These are phyloP conservation scores for Voacanga thouarsii DNA, from an alignment of 257 asterid species.

Conservation along the genomic window DNA sequence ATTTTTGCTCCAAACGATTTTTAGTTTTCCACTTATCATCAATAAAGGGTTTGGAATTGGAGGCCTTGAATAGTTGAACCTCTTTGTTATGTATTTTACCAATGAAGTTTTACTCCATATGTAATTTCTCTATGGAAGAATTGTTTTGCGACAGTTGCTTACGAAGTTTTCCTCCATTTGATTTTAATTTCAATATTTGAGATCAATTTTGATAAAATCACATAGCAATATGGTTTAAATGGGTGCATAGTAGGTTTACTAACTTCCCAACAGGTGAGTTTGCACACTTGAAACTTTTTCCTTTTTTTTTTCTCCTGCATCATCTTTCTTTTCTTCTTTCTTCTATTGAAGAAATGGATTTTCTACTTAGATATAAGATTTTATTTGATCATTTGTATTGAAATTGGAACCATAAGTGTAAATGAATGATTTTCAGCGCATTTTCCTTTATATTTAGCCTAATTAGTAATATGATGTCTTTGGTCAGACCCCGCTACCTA, in stretches of 20 bases:
- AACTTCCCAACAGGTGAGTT: slow-evolving; percentile 71
- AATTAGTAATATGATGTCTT: not conserved
- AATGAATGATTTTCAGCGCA: not conserved
- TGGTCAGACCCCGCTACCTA: too few species aligned
- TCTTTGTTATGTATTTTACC: not conserved
- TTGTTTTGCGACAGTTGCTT: not conserved
- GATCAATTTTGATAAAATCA: not conserved
- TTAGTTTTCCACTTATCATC: too few species aligned
- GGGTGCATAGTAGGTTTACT: not conserved
- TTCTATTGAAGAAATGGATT: not conserved
- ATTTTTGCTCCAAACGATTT: too few species aligned
- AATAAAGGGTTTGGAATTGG: slow-evolving; percentile 4
- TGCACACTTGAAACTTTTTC: not conserved
- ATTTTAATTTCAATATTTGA: not conserved
- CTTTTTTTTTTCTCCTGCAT: not conserved
- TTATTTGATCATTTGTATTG: not conserved
- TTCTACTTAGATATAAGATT: not conserved
- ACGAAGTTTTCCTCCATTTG: not conserved
- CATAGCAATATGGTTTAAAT: not conserved
- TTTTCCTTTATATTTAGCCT: not conserved
- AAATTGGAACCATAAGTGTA: too few species aligned
- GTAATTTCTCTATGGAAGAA: not conserved
- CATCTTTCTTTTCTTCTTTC: not conserved
- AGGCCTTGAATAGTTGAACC: not conserved
- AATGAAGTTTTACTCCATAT: not conserved